A percentile compares a stretch with the other conserved stretches of the same genome.
phyloP scores from a whole-genome alignment of 257 asterid species.

The Solanum chmielewskii region DNA sequence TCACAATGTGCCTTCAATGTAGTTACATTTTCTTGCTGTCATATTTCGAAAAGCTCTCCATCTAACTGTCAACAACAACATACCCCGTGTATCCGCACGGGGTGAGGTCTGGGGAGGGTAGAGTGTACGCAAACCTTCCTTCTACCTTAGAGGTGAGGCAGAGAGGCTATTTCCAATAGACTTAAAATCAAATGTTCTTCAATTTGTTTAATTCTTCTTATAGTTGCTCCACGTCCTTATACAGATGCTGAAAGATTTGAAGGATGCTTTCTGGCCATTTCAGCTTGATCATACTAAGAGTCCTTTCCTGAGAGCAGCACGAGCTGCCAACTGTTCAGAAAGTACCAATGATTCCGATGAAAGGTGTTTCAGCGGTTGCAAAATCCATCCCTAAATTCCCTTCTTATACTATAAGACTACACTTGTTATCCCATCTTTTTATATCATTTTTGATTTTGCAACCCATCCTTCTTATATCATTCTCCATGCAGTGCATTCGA shows the following conservation, averaged over 20 bases:
- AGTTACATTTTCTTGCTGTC: background rate
- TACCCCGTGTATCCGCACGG: background rate
- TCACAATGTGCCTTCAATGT: background rate
- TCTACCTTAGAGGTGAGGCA: background rate
- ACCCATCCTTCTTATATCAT: background rate
- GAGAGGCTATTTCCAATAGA: background rate
- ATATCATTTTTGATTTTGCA: background rate
- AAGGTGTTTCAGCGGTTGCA: conserved; percentile 22
- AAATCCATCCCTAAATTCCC: background rate
- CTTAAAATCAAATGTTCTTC: background rate
- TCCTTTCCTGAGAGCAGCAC: conserved; percentile 76
- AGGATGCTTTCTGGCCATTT: conserved; percentile 82
- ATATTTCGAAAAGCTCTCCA: background rate
- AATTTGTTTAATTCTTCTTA: background rate
- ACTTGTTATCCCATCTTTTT: background rate
- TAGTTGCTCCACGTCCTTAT: background rate
- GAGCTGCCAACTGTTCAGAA: conserved; percentile 57
- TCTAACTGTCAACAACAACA: background rate
- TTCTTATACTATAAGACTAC: background rate
- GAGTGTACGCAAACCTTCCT: background rate
- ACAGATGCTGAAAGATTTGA: conserved; percentile 65
- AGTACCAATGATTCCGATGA: conserved; percentile 24
- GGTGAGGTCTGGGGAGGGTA: background rate
- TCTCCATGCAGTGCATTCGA: conserved; percentile 41
- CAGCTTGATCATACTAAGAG: conserved; percentile 48